phyloP scores from a whole-genome alignment of 495 filamentous ascomycete genomes.

The Bathelium albidoporum region DNA sequence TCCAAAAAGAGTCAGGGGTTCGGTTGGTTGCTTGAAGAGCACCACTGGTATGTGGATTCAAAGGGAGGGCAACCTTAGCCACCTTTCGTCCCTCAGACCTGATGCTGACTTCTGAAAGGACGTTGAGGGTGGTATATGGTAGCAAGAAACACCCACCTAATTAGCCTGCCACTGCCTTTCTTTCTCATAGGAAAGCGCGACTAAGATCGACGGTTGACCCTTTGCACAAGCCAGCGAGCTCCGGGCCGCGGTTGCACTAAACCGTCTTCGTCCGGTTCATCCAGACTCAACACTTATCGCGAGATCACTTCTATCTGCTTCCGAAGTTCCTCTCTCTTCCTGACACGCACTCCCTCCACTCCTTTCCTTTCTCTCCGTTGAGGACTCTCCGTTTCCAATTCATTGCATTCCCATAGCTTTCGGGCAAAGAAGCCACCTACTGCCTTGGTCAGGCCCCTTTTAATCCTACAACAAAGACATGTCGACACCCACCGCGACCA shows the following conservation, averaged over 20 bases:
- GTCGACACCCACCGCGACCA: slow-evolving; percentile 15
- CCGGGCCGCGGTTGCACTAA: slow-evolving; percentile 3
- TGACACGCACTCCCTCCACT: neutral
- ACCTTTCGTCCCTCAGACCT: too few species aligned
- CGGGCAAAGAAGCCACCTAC: slow-evolving; percentile 63
- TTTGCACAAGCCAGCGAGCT: neutral
- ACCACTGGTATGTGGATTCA: too few species aligned
- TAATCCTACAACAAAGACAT: slow-evolving; percentile 3
- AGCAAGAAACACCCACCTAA: too few species aligned
- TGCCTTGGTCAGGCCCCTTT: slow-evolving; percentile 34
- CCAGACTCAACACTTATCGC: neutral
- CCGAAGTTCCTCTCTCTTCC: neutral
- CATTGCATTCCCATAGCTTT: neutral
- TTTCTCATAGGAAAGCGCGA: neutral
- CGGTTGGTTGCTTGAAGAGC: too few species aligned
- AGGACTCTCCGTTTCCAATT: neutral
- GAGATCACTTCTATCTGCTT: slow-evolving; percentile 4
- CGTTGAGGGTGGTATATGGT: too few species aligned
- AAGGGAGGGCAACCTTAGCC: too few species aligned
- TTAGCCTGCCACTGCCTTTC: too few species aligned
- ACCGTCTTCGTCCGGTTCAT: neutral
- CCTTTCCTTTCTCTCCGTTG: neutral
- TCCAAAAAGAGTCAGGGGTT: slow-evolving; percentile 5
- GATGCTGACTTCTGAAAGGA: too few species aligned
- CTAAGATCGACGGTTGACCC: neutral